Evolutionary conservation across 2,329 filamentous ascomycete species (phyloP).

Genomic region (Elsinoe necatrix): DNA sequence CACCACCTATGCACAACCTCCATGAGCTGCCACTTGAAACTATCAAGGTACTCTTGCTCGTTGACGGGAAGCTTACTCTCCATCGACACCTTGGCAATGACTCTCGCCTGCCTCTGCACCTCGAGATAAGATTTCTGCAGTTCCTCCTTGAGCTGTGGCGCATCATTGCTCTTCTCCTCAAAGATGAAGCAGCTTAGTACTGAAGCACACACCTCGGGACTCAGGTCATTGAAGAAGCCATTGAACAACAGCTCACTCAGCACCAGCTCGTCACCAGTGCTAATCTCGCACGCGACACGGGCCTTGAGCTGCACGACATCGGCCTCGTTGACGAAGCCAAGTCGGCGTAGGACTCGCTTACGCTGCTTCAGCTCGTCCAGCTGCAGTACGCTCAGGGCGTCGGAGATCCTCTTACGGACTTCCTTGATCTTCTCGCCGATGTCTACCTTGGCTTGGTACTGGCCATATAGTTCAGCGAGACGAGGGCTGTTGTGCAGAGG

Average conservation of each 20-base stretch:
- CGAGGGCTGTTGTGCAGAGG: conserved; percentile 85
- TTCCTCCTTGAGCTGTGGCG: conserved; percentile 65
- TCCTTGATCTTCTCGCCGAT: conserved; percentile 72
- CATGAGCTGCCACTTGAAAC: conserved; percentile 93
- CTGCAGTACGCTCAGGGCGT: conserved; percentile 81
- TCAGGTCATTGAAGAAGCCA: conserved; percentile 93
- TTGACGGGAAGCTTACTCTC: conserved; percentile 93
- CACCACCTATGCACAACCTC: conserved; percentile 91
- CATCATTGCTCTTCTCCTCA: conserved; percentile 83
- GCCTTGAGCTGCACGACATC: conserved; percentile 97
- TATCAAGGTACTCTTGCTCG: conserved; percentile 84
- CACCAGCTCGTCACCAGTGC: conserved; percentile 88
- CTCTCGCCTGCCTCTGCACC: conserved; percentile 76
- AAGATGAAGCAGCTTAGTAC: conserved; percentile 93
- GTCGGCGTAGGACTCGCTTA: conserved; percentile 85
- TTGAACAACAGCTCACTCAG: conserved; percentile 92
- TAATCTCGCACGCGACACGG: conserved; percentile 95
- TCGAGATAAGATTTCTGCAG: conserved; percentile 77
- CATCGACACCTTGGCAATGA: conserved; percentile 85
- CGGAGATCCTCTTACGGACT: conserved; percentile 76
- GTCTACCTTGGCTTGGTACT: conserved; percentile 74
- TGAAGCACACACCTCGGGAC: conserved; percentile 77
- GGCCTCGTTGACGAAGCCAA: conserved; percentile 90
- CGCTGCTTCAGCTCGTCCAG: conserved; percentile 93
- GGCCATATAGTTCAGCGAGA: conserved; percentile 74